Evolutionary conservation across 441 rosid genomes (phyloP).

Genomic region (Eruca vesicaria): DNA sequence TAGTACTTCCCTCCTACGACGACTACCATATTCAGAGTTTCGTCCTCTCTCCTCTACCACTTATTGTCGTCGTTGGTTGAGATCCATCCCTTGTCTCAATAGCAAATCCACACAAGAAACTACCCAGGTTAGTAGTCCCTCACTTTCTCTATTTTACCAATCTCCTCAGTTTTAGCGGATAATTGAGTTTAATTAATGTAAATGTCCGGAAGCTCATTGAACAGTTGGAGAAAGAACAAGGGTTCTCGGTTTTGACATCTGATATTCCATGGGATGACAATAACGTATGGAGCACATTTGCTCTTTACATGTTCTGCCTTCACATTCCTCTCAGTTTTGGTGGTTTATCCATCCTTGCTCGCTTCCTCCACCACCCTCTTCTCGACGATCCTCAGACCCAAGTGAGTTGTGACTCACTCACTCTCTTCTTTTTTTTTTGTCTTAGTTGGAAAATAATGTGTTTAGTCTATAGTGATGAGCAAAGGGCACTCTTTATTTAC

Average conservation of each 20-base stretch:
- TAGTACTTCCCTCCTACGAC: neutral
- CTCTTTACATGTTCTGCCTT: slow-evolving; percentile 67
- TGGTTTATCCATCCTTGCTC: slow-evolving; percentile 70
- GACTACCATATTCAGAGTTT: neutral
- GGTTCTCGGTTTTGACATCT: slow-evolving; percentile 52
- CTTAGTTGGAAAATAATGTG: neutral
- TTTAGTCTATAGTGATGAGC: neutral
- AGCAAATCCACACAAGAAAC: slow-evolving; percentile 5
- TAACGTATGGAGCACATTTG: slow-evolving; percentile 67
- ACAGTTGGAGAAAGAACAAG: slow-evolving; percentile 36
- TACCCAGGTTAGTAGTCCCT: slow-evolving; percentile 1
- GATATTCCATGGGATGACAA: slow-evolving; percentile 69
- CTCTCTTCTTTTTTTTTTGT: neutral
- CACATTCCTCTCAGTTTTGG: slow-evolving; percentile 86
- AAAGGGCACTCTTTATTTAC: no score
- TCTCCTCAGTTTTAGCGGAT: neutral
- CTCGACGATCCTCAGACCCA: neutral
- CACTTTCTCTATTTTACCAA: no score
- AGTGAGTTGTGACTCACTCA: neutral
- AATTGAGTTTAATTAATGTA: neutral
- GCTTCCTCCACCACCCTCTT: slow-evolving; percentile 9
- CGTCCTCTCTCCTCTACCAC: slow-evolving; percentile 8
- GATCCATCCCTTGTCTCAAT: slow-evolving; percentile 14
- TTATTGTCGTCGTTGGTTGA: slow-evolving; percentile 2
- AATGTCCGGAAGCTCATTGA: neutral